Evolutionary conservation across 345 rosid species (phyloP), one percentile per base, ranked within the genome.

Genomic region (Arabidopsis suecica): DNA sequence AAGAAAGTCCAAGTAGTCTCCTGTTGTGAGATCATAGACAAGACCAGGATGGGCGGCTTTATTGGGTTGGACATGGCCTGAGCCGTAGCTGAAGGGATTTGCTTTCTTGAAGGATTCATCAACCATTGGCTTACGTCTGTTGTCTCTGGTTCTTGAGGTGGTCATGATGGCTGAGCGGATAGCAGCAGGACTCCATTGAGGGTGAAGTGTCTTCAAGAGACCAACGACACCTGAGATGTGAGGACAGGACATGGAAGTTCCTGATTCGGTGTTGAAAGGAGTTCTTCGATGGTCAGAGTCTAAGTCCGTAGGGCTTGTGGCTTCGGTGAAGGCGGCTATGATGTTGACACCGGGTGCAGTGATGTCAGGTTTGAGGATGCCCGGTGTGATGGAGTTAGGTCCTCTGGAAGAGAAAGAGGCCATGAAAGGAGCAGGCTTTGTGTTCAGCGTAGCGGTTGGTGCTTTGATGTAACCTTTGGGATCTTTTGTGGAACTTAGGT

Each of bases 291-390:
- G 50, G 76, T 88, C 89, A 1, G 33, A 75, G 0, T 12, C 57
- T 33, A 69, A 8, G 0, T 61, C 85, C 5, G 88, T 71, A 3
- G 86, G 86, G 66, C 86, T 58, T 3, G 7, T 13, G 2, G 76
- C 88, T 76, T 69, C 88, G 0, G 65, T 79, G 68, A 9, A 82
- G 3, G 89, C 87, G 3, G 97, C 95, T 76, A 93, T 74, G 64
- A 93, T 69, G 61, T 85, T 71, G 55, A 90, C 89, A 37, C 98
- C 98, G 0, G 95, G 96, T 34, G 98, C 98, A 1, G 95, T 90
- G 23, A 93, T 81, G 67, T 91, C 97, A 42, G 97, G 97, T 82
- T 91, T 89, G 62, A 87, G 86, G 73, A 91, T 86, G 65, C 80
- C 85, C 0, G 96, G 82, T 6, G 88, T 84, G 12, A 89, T n/a